Conservation (phyloP, 2,329 filamentous ascomycete species). For the Colletotrichum sp. region DNA sequence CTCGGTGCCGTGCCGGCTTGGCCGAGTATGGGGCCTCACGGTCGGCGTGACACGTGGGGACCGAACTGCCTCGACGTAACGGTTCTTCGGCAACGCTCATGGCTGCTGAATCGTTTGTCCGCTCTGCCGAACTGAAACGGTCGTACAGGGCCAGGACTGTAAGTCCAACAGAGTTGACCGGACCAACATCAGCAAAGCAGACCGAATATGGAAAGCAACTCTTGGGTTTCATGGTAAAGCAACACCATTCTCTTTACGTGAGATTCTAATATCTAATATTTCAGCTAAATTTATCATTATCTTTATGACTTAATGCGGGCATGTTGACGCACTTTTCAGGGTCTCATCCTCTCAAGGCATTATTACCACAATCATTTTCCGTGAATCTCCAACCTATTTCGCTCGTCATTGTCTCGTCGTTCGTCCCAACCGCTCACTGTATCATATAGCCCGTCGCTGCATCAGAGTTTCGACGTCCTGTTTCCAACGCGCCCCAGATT, state of each 20-base stretch:
- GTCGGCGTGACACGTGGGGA: not conserved
- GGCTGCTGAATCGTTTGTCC: not conserved
- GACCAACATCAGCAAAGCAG: not conserved
- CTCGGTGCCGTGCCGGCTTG: conserved; percentile 9
- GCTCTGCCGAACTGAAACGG: not conserved
- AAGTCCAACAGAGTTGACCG: not conserved
- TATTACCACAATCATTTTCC: not conserved
- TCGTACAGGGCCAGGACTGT: not conserved
- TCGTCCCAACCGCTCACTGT: not conserved
- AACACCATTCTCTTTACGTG: not conserved
- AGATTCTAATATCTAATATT: not conserved
- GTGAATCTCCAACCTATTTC: not conserved
- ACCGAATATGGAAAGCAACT: not conserved
- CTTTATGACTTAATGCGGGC: not conserved
- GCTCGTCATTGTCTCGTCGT: not conserved
- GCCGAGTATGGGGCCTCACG: not conserved
- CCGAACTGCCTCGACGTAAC: not conserved
- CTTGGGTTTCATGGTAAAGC: not conserved
- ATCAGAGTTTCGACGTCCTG: conserved; percentile 1
- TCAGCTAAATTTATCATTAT: not conserved
- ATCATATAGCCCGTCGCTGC: not conserved
- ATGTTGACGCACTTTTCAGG: not conserved
- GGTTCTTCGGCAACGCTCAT: not conserved
- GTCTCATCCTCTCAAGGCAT: not conserved
- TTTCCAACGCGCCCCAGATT: not conserved